Evolutionary conservation across 345 rosid species (phyloP).

Genomic region (Ceriops tagal): DNA sequence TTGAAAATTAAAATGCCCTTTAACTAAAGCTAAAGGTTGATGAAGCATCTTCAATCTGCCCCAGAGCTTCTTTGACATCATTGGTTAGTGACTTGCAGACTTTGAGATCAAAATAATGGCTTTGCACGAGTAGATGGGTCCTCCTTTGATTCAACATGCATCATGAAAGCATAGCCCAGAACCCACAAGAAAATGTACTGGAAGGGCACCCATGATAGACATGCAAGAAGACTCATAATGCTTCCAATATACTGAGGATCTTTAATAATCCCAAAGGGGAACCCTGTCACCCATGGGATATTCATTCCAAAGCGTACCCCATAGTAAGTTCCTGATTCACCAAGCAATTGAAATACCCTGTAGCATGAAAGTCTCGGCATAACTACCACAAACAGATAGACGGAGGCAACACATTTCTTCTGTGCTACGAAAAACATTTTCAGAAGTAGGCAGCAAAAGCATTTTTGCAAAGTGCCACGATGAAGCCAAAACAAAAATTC

Average conservation of each 20-base stretch:
- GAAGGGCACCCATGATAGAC: conserved; percentile 73
- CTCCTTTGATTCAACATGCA: conserved; percentile 61
- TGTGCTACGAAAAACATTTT: not conserved
- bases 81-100: conserved; percentile 8
- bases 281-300: conserved; percentile 25
- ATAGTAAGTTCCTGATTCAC: conserved; percentile 88
- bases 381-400: not conserved
- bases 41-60: conserved; percentile 1
- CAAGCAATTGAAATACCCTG: conserved; percentile 89
- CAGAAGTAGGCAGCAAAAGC: not conserved
- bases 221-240: conserved; percentile 69
- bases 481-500: not conserved
- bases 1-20: not conserved
- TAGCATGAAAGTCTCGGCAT: conserved; percentile 10
- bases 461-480: not conserved
- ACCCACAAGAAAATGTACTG: conserved; percentile 74
- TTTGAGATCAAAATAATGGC: conserved; percentile 38
- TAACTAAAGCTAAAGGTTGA: not conserved
- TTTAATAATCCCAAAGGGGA: conserved; percentile 80
- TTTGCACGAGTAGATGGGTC: conserved; percentile 65
- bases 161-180: conserved; percentile 70
- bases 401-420: conserved; percentile 5
- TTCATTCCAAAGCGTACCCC: too few species aligned
- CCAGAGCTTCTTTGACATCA: not conserved
- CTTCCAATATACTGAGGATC: conserved; percentile 96